phyloP scores from a whole-genome alignment of 345 rosid genomes.

The Euphorbia pulcherrima region DNA sequence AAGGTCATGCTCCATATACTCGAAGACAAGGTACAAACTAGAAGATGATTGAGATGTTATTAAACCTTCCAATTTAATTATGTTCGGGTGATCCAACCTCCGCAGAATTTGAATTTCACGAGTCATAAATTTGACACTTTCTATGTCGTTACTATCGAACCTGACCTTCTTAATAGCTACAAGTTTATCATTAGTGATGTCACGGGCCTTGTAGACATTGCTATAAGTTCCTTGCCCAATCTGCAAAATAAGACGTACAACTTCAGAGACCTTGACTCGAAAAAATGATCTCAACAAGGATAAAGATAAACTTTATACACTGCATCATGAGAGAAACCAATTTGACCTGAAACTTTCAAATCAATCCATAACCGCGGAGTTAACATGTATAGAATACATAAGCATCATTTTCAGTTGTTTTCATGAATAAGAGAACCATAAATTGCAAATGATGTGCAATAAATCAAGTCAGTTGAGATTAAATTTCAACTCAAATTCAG shows the following conservation, averaged over 20 bases:
- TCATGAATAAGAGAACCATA: background rate
- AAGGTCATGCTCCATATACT: slow-evolving; percentile 98
- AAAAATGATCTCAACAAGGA: background rate
- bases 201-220: slow-evolving; percentile 84
- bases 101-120: slow-evolving; percentile 80
- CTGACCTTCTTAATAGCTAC: slow-evolving; percentile 86
- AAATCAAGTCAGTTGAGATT: too few species aligned
- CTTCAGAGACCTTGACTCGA: background rate
- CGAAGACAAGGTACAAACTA: slow-evolving; percentile 83
- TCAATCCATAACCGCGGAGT: background rate
- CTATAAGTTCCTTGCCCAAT: slow-evolving; percentile 99
- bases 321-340: background rate
- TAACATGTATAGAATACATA: background rate
- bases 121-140: slow-evolving; percentile 89
- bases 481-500: background rate
- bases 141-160: slow-evolving; percentile 73
- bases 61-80: slow-evolving; percentile 85
- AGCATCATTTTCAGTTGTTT: background rate
- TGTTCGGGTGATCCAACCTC: slow-evolving; percentile 86
- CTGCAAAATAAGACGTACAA: slow-evolving; percentile 40
- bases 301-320: background rate
- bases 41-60: slow-evolving; percentile 73
- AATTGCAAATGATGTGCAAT: background rate
- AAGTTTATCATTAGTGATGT: slow-evolving; percentile 53
- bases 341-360: background rate